Base-by-base conservation (phyloP, 192 early-diverging fungal genomes). In the Linnemannia exigua region DNA sequence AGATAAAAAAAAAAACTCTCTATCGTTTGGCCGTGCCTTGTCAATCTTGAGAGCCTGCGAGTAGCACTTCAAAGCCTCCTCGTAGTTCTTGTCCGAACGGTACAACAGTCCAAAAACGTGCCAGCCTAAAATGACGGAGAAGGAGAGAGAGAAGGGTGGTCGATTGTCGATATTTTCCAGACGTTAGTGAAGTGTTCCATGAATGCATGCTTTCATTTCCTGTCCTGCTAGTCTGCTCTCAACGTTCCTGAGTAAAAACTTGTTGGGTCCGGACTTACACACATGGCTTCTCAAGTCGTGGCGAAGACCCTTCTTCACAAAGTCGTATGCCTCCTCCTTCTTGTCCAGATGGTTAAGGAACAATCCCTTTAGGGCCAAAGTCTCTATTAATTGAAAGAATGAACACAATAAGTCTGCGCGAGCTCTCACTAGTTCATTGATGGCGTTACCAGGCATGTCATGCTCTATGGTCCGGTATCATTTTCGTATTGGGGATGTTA, bases 51-150 rank as follows among this genome's bases (percentile, higher is more conserved):
- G 88, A 25, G 98, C 96, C 37, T 97, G 91, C 20, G 92, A 89
- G 86, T 99, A 99, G 81, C 97, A 98, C 87, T 96, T 97, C 69
- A 94, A 90, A 5, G 97, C 97, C 88, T 99, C 96, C 25, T 92
- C 94, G 86, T 97, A 98, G 79, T 99, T 98, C 82, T 95, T 95
- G 87, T 99, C 97, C 46, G 91, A 91, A 36, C 97, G 95, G 87
- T 98, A 92, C 66, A 98, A 88, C n/a, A 99, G 89, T 20, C 98
- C 98, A 85, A 94, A 97, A 25, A 99, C 95, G 81, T 99, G 98
- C 98, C 98, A 99, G 87, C 95, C 95, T 95, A 74, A 48, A 22
- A 31, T 63, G 76, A 70, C 0, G 4, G 12, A 0, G 33, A 75
- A 63, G 8, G 35, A 50, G 71, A 70, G 31, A 6, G 58, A 77